Percentiles rank a stretch among this genome's conserved stretches.
Evolutionary conservation across 208 protist genomes (phyloP).

Genomic region (Tritrichomonas musculus): DNA sequence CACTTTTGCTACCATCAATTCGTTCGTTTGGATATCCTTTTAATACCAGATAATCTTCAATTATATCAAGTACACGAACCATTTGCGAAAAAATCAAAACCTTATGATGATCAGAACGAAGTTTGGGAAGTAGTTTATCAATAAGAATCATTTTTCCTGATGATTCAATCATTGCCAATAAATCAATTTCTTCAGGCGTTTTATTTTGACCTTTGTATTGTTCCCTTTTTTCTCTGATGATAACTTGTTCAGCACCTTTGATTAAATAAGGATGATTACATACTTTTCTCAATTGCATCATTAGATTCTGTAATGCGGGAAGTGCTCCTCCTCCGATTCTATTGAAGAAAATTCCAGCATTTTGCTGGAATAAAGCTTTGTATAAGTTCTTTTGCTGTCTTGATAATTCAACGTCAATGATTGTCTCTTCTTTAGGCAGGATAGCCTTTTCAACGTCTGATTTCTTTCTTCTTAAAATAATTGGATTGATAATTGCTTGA

Average conservation of each 20-base stretch:
- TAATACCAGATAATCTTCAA: slow-evolving; percentile 66
- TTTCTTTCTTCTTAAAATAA: slow-evolving; percentile 80
- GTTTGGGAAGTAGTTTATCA: slow-evolving; percentile 63
- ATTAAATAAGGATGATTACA: slow-evolving; percentile 89
- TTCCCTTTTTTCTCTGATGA: slow-evolving; percentile 63
- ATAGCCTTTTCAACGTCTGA: slow-evolving; percentile 80
- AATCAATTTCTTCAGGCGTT: not conserved
- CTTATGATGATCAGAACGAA: slow-evolving; percentile 68
- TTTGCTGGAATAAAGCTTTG: slow-evolving; percentile 44
- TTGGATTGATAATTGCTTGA: slow-evolving; percentile 51
- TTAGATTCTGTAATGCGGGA: slow-evolving; percentile 39
- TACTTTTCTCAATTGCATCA: slow-evolving; percentile 60
- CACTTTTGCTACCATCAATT: slow-evolving; percentile 38
- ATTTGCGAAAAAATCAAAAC: slow-evolving; percentile 90
- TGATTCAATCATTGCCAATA: slow-evolving; percentile 50
- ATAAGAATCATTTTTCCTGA: slow-evolving; percentile 61
- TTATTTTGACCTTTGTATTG: slow-evolving; percentile 65
- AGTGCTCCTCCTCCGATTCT: not conserved
- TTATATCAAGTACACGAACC: slow-evolving; percentile 50
- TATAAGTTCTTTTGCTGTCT: slow-evolving; percentile 69
- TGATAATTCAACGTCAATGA: slow-evolving; percentile 62
- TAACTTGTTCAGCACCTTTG: slow-evolving; percentile 70
- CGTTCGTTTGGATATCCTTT: slow-evolving; percentile 66
- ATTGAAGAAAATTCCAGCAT: not conserved
- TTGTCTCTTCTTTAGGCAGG: slow-evolving; percentile 62